Evolutionary conservation across 2,329 filamentous ascomycete species (phyloP).

Genomic region (Fusarium phyllophilum): DNA sequence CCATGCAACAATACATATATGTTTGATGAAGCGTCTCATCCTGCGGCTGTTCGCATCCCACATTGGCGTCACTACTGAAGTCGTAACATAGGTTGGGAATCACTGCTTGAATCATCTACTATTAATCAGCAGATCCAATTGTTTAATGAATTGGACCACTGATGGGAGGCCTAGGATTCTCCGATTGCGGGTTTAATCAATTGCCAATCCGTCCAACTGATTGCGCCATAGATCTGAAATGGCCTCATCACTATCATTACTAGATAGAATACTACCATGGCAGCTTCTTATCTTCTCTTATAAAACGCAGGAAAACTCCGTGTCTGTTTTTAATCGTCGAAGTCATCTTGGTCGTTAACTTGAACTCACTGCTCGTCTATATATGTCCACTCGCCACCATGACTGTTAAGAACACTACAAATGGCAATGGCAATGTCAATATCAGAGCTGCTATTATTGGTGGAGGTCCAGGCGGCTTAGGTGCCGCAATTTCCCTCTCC

Average conservation of each 20-base stretch:
- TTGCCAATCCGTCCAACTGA: conserved; percentile 33
- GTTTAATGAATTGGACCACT: not conserved
- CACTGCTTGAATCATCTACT: not conserved
- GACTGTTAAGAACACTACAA: conserved; percentile 31
- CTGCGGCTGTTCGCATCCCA: not conserved
- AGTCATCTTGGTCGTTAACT: not conserved
- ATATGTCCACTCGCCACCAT: conserved; percentile 2
- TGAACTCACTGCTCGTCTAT: not conserved
- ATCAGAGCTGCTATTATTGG: conserved; percentile 43
- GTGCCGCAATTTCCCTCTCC: conserved; percentile 48
- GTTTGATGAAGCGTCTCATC: not conserved
- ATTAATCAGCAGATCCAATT: not conserved
- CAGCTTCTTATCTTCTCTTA: not conserved
- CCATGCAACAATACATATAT: not conserved
- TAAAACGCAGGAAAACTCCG: not conserved
- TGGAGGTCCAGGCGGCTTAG: conserved; percentile 45
- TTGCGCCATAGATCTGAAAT: conserved; percentile 40
- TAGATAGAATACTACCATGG: not conserved
- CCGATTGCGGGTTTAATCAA: conserved; percentile 3
- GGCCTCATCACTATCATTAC: conserved; percentile 11
- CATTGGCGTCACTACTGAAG: not conserved
- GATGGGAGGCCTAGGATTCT: not conserved
- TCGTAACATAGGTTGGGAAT: not conserved
- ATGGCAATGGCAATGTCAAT: conserved; percentile 3
- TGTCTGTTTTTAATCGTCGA: not conserved